Evolutionary conservation across 352 stramenopile species (phyloP).

Genomic region (Phytophthora pistaciae): DNA sequence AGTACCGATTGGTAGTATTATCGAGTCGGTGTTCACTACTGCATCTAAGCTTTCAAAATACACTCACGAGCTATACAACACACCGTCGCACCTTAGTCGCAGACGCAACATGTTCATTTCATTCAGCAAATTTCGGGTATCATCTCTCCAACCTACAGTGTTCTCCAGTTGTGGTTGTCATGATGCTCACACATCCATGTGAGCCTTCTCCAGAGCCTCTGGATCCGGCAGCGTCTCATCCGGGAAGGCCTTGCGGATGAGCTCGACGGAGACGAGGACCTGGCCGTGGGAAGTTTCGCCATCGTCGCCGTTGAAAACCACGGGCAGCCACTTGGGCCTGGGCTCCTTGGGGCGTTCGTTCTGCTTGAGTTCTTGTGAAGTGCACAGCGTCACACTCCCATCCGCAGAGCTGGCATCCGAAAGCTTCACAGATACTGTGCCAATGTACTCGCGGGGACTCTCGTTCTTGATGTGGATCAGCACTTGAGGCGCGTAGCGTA

Average conservation of each 20-base stretch:
- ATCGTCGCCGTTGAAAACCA: constrained; percentile 6
- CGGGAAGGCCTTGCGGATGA: constrained; percentile 44
- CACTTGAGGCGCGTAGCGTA: constrained; percentile 64
- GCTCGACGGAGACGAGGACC: constrained; percentile 39
- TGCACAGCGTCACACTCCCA: constrained; percentile 46
- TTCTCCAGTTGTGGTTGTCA: neutral
- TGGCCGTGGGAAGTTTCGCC: constrained; percentile 52
- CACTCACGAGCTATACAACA: neutral
- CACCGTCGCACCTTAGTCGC: neutral
- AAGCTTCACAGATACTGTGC: constrained; percentile 34
- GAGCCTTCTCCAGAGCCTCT: constrained; percentile 32
- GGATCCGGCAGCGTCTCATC: constrained; percentile 63
- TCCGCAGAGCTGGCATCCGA: constrained; percentile 18
- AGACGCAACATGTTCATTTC: neutral
- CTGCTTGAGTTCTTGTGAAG: constrained; percentile 58
- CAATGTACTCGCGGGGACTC: constrained; percentile 51
- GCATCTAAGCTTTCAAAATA: too few species aligned
- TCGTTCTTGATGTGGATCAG: constrained; percentile 70
- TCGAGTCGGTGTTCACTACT: too few species aligned
- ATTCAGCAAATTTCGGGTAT: neutral
- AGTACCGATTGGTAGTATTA: too few species aligned
- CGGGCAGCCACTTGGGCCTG: constrained; percentile 12
- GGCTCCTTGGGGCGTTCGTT: constrained; percentile 52
- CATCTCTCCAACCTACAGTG: constrained; percentile 8
- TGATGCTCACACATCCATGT: constrained; percentile 29